Evolutionary conservation across 1,139 yeast species (phyloP), one percentile per base, ranked within the genome.

Genomic region (Nadsonia commutata): DNA sequence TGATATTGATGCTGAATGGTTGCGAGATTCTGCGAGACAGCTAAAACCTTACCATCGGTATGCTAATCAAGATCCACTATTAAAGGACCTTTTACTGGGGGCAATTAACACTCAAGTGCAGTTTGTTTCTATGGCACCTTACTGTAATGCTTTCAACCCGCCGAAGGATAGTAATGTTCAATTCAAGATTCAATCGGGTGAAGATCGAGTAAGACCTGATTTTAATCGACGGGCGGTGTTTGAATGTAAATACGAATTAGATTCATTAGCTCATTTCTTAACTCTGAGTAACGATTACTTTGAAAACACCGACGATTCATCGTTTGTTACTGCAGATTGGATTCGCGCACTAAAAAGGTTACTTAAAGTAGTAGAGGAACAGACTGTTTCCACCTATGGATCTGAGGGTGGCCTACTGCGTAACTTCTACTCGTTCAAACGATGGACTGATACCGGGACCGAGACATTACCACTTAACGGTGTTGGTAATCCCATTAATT

Each of bases 81-180:
- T 85, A 45, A 60, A 65, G 48, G 65, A 66, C 36, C 61, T 85
- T 55, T 69, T 85, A 37, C 66, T 65, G 46, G 95, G 95, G 3
- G 94, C 95, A 2, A 81, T 85, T 44, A 72, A 76, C 48, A 82
- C 86, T 19, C 95, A 85, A 57, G 81, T 85, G 0, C 63, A 68
- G 20, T 82, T 72, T 53, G 66, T 85, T 16, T 52, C 64, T 31
- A 65, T 64, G 33, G 72, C 80, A 7, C 94, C 95, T 0, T 85
- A 82, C 59, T 85, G 95, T 62, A 85, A 85, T 59, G 95, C 95
- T 0, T 85, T 83, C 65, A 94, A 85, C 53, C 94, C 95, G 2
- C 95, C 95, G 0, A 68, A 70, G 0, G 71, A 67, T 3, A 74
- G 84, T 2, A 70, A 70, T 0, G 70, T 81, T 20, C 65, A 63